Conservation (phyloP, 2,329 filamentous ascomycete genomes). For the Harringtonia lauricola region DNA sequence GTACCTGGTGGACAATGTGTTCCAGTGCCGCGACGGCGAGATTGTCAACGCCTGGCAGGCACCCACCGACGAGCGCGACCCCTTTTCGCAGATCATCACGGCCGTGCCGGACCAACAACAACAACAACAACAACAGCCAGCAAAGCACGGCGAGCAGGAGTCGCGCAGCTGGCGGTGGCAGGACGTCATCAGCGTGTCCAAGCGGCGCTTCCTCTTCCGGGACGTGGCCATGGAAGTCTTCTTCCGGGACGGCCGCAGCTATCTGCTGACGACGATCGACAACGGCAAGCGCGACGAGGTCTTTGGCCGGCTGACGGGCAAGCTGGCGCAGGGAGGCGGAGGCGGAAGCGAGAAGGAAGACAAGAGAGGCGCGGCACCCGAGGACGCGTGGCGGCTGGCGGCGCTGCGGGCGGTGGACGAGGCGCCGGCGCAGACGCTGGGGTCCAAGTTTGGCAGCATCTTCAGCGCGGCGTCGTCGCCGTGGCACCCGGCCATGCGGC, state of each 20-base stretch:
- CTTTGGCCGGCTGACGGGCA: slow-evolving; percentile 61
- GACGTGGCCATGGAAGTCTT: slow-evolving; percentile 97
- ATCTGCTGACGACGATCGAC: slow-evolving; percentile 77
- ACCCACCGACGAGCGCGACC: slow-evolving; percentile 81
- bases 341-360: slow-evolving; percentile 53
- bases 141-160: slow-evolving; percentile 67
- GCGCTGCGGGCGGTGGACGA: slow-evolving; percentile 60
- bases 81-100: slow-evolving; percentile 88
- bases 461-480: slow-evolving; percentile 72
- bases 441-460: slow-evolving; percentile 78
- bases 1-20: slow-evolving; percentile 94
- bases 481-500: slow-evolving; percentile 74
- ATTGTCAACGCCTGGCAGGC: slow-evolving; percentile 96
- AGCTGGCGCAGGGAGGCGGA: slow-evolving; percentile 70
- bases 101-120: slow-evolving; percentile 22
- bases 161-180: slow-evolving; percentile 88
- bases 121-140: slow-evolving; percentile 35
- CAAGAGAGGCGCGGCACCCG: slow-evolving; percentile 69
- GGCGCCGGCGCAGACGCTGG: slow-evolving; percentile 46
- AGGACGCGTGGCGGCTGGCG: slow-evolving; percentile 83
- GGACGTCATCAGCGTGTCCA: slow-evolving; percentile 90
- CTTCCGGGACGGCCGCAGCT: slow-evolving; percentile 93
- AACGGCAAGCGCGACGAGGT: slow-evolving; percentile 66
- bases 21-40: slow-evolving; percentile 88
- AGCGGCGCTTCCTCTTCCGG: slow-evolving; percentile 86